phyloP scores from a whole-genome alignment of 2,329 filamentous ascomycete genomes.

The Botrytis medusae region DNA sequence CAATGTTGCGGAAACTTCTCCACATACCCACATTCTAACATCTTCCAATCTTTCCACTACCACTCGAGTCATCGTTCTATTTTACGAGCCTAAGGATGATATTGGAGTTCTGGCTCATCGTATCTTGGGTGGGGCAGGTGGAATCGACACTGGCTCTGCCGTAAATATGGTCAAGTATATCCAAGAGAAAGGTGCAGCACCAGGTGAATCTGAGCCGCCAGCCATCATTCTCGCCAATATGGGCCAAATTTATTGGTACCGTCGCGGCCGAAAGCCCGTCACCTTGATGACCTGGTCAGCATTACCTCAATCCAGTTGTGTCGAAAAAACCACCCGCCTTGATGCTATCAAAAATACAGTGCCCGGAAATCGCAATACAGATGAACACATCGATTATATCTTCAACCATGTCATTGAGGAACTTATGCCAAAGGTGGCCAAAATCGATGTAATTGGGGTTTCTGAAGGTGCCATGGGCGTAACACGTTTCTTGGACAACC shows the following conservation, averaged over 20 bases:
- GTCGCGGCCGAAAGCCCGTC: slow-evolving; percentile 59
- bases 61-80: slow-evolving; percentile 67
- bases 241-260: slow-evolving; percentile 76
- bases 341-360: slow-evolving; percentile 60
- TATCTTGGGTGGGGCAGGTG: slow-evolving; percentile 59
- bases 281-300: slow-evolving; percentile 56
- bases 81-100: slow-evolving; percentile 71
- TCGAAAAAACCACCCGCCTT: slow-evolving; percentile 55
- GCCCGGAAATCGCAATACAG: slow-evolving; percentile 54
- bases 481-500: slow-evolving; percentile 56
- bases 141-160: slow-evolving; percentile 69
- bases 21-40: slow-evolving; percentile 69
- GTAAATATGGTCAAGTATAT: slow-evolving; percentile 60
- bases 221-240: slow-evolving; percentile 76
- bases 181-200: slow-evolving; percentile 27
- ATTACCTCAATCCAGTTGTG: slow-evolving; percentile 61
- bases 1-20: slow-evolving; percentile 46
- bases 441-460: slow-evolving; percentile 69
- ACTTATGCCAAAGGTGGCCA: slow-evolving; percentile 50
- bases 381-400: slow-evolving; percentile 64
- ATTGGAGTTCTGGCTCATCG: slow-evolving; percentile 75
- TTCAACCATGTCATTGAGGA: slow-evolving; percentile 62
- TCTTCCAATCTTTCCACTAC: slow-evolving; percentile 55
- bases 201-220: slow-evolving; percentile 41
- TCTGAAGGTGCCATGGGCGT: slow-evolving; percentile 63